A percentile compares a stretch with the other conserved stretches of the same genome.
phyloP scores from a whole-genome alignment of 2,329 filamentous ascomycete species.

The Penicillium sp. region DNA sequence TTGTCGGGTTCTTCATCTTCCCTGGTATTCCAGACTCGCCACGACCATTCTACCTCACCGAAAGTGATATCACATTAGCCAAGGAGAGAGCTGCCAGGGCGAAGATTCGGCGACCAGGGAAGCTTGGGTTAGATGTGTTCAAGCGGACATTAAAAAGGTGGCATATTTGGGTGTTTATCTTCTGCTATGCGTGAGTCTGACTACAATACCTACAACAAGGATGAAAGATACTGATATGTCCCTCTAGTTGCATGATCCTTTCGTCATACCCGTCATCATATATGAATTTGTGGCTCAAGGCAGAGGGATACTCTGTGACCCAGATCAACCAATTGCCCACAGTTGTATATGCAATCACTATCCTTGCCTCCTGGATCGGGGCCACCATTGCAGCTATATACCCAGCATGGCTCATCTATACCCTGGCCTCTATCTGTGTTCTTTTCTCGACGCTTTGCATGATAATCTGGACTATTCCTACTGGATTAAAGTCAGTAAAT shows the following conservation, averaged over 20 bases:
- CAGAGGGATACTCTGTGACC: constrained; percentile 52
- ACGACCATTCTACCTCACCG: constrained; percentile 45
- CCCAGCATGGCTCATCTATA: constrained; percentile 55
- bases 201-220: neutral
- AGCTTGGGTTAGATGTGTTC: constrained; percentile 49
- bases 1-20: constrained; percentile 58
- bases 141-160: constrained; percentile 53
- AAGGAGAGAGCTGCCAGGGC: constrained; percentile 34
- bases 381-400: constrained; percentile 58
- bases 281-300: constrained; percentile 60
- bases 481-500: constrained; percentile 46
- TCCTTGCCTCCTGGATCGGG: constrained; percentile 55
- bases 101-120: constrained; percentile 43
- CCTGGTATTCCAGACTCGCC: constrained; percentile 48
- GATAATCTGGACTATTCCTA: constrained; percentile 56
- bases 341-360: constrained; percentile 53
- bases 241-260: constrained; percentile 48
- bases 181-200: constrained; percentile 52
- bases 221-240: neutral
- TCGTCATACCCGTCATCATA: constrained; percentile 51
- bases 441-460: constrained; percentile 53
- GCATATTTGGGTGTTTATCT: constrained; percentile 57
- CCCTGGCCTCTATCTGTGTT: constrained; percentile 44
- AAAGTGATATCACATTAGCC: constrained; percentile 42
- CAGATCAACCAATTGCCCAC: constrained; percentile 58